Evolutionary conservation across 2,329 filamentous ascomycete genomes (phyloP).

Genomic region (Stemphylium vesicarium): DNA sequence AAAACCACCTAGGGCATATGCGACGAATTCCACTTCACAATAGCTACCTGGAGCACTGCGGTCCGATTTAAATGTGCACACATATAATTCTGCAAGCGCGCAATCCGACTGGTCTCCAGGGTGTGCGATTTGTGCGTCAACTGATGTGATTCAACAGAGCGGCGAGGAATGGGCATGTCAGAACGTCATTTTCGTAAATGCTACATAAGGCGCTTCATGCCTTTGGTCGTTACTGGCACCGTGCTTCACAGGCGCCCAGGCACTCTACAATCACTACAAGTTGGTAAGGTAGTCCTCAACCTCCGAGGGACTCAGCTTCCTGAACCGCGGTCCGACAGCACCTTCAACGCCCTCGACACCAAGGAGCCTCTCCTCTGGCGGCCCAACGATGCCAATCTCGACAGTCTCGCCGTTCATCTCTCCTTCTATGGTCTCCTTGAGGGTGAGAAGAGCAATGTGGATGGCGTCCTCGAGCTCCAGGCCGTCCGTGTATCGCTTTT

Average conservation of each 20-base stretch:
- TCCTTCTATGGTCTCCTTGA: conserved; percentile 99
- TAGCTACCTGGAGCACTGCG: too few relatives aligned
- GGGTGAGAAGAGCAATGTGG: conserved; percentile 93
- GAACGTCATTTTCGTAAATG: conserved; percentile 34
- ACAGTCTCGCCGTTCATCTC: conserved; percentile 99
- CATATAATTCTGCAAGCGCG: background rate
- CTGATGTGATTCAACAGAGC: background rate
- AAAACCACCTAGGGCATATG: background rate
- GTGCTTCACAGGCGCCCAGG: background rate
- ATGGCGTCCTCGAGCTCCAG: conserved; percentile 97
- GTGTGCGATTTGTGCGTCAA: background rate
- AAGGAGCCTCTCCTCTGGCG: conserved; percentile 89
- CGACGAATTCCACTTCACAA: too few relatives aligned
- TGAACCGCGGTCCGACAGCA: conserved; percentile 83
- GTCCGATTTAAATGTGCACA: background rate
- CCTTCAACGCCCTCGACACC: conserved; percentile 90
- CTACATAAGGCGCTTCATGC: conserved; percentile 28
- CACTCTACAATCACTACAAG: conserved; percentile 65
- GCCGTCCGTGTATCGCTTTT: conserved; percentile 98
- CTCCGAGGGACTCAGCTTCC: conserved; percentile 95
- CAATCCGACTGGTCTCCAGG: background rate
- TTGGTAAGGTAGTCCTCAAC: conserved; percentile 99
- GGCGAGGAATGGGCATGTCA: conserved; percentile 1
- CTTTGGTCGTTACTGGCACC: conserved; percentile 7
- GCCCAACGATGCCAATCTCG: conserved; percentile 96